phyloP scores from a whole-genome alignment of 495 filamentous ascomycete genomes.

The Xylaria castorea region DNA sequence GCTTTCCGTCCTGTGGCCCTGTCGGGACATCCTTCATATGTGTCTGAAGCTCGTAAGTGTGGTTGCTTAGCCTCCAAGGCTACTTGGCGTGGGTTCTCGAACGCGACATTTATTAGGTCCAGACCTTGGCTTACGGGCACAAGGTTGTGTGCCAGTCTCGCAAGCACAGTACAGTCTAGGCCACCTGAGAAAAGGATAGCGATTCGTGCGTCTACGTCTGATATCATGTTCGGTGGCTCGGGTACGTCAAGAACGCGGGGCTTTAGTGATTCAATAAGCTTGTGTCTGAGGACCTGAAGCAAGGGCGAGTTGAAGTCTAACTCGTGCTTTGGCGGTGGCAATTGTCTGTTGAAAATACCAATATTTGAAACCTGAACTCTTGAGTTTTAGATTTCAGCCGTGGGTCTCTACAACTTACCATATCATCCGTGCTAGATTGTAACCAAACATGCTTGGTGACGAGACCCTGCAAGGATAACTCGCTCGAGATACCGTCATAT shows the following conservation, averaged over 20 bases:
- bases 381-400: slow-evolving; percentile 43
- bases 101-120: slow-evolving; percentile 94
- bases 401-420: slow-evolving; percentile 39
- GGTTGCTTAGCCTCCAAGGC: slow-evolving; percentile 31
- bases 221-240: slow-evolving; percentile 48
- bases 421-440: slow-evolving; percentile 28
- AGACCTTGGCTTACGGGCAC: slow-evolving; percentile 71
- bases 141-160: slow-evolving; percentile 81
- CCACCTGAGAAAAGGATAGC: slow-evolving; percentile 95
- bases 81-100: slow-evolving; percentile 81
- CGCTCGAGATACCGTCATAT: slow-evolving; percentile 44
- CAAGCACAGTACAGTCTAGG: slow-evolving; percentile 89
- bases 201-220: slow-evolving; percentile 57
- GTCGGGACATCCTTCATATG: slow-evolving; percentile 88
- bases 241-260: slow-evolving; percentile 74
- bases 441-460: slow-evolving; percentile 32
- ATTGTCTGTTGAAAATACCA: slow-evolving; percentile 64
- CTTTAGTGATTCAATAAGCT: slow-evolving; percentile 68
- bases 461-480: slow-evolving; percentile 36
- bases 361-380: slow-evolving; percentile 63
- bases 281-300: slow-evolving; percentile 61
- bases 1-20: slow-evolving; percentile 82
- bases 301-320: slow-evolving; percentile 59
- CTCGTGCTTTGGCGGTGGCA: slow-evolving; percentile 44
- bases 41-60: slow-evolving; percentile 35